Evolutionary conservation across 768 basidiomycete genomes (phyloP), one percentile per base, ranked within the genome.

Genomic region (Hortiboletus campestris): DNA sequence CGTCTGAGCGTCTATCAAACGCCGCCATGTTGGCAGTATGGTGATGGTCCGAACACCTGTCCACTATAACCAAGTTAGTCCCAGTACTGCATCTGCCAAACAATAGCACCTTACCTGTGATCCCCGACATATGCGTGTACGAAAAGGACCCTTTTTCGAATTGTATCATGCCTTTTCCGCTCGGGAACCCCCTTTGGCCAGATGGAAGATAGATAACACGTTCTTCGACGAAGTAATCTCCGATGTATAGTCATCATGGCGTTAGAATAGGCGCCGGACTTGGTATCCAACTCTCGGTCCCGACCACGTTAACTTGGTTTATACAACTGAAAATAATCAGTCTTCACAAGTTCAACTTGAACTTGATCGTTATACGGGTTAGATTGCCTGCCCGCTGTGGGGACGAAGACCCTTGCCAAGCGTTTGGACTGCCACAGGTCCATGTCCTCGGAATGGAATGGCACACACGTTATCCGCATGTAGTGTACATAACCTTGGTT

Each of bases 41-140:
- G 28, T 35, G 43, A 28, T 11, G 34, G 19, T 10, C n/a, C 6
- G n/a, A 22, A 22, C 34, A 34, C 43, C 58, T 25, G 31, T 43
- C 50, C 46, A 39, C 42, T 39, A 51, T 62, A 52, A 36, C 56
- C 34, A 38, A 44, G 35, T 54, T 46, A 28, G 45, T 41, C 45
- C 14, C 17, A 12, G 20, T 34, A 14, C 29, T 10, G 32, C 36
- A 29, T 49, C 42, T 32, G 32, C 17, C 38, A 22, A 31, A 16
- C 39, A 20, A 41, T 14, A 35, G 6, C 20, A 25, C 13, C 22
- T 14, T 22, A 22, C 19, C 17, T 19, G 32, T 20, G 34, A 41
- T 28, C 6, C 16, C 19, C 32, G 19, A 36, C 35, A 54, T 17
- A 32, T 14, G 17, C 29, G 6, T 19, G 40, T 41, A 12, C 19